Evolutionary conservation across 2,329 filamentous ascomycete genomes (phyloP).

Genomic region (Nothopassalora personata): DNA sequence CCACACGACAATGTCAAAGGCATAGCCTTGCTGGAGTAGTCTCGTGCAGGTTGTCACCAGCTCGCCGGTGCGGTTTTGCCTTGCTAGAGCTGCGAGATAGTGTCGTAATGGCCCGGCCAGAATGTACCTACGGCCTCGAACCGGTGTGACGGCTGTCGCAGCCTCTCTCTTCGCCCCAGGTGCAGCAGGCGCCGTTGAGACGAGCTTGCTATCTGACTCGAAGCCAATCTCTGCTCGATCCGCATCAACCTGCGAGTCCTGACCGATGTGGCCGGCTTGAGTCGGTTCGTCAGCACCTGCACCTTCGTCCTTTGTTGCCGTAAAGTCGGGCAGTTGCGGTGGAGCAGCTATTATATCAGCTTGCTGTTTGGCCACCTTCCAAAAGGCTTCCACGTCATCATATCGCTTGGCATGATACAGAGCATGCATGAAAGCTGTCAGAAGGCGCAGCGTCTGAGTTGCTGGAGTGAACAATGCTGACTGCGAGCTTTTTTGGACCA

Average conservation of each 20-base stretch:
- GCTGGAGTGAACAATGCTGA: constrained; percentile 2
- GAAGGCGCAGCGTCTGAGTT: constrained; percentile 36
- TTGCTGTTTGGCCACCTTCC: constrained; percentile 56
- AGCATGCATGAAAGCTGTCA: constrained; percentile 63
- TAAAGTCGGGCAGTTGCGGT: constrained; percentile 18
- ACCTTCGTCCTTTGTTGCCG: not conserved
- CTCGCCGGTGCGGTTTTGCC: constrained; percentile 44
- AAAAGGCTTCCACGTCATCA: constrained; percentile 59
- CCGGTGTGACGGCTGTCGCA: constrained; percentile 6
- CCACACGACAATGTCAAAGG: constrained; percentile 71
- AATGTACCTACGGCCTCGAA: constrained; percentile 26
- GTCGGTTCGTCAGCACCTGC: not conserved
- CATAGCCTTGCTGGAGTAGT: constrained; percentile 64
- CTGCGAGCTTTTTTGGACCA: constrained; percentile 38
- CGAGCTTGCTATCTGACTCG: not conserved
- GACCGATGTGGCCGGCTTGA: not conserved
- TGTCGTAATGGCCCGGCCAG: constrained; percentile 46
- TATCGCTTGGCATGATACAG: constrained; percentile 55
- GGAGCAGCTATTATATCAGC: constrained; percentile 37
- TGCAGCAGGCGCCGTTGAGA: not conserved
- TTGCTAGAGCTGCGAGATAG: constrained; percentile 49
- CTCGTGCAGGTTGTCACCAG: constrained; percentile 45
- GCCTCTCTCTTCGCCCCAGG: not conserved
- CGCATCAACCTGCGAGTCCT: not conserved
- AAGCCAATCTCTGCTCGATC: constrained; percentile 17